phyloP scores from a whole-genome alignment of 345 rosid species.

The Sisymbrium irio region DNA sequence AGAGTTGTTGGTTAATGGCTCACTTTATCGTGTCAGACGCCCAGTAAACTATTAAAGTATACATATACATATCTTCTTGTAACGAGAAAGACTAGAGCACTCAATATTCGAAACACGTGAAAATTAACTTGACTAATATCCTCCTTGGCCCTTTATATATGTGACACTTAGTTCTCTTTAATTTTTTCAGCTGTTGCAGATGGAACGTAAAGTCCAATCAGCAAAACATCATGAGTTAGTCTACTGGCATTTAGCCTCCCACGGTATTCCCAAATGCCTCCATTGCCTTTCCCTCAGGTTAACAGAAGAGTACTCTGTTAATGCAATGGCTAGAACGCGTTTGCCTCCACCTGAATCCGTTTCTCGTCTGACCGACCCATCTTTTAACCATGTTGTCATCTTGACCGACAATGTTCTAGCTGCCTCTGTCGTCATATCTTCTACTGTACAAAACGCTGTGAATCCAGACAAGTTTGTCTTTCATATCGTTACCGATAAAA shows the following conservation, averaged over 20 bases:
- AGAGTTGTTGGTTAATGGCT: background rate
- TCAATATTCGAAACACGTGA: background rate
- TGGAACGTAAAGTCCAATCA: conserved; percentile 74
- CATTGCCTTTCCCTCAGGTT: conserved; percentile 84
- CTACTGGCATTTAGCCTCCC: conserved; percentile 92
- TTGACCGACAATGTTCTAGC: conserved; percentile 88
- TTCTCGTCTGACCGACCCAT: conserved; percentile 63
- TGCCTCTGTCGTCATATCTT: conserved; percentile 83
- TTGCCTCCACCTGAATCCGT: conserved; percentile 78
- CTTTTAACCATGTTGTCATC: conserved; percentile 71
- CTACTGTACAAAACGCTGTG: conserved; percentile 57
- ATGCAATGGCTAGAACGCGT: conserved; percentile 71
- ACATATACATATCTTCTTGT: background rate
- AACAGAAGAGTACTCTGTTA: conserved; percentile 87
- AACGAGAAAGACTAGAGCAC: background rate
- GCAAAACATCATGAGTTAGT: conserved; percentile 73
- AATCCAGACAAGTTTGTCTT: conserved; percentile 74
- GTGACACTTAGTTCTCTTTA: conserved; percentile 10
- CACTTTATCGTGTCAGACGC: background rate
- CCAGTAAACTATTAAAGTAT: background rate
- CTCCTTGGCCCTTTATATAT: background rate
- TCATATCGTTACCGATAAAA: conserved; percentile 90
- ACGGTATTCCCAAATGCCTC: conserved; percentile 74
- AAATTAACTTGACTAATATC: background rate
- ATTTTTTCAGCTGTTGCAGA: conserved; percentile 53